Percentiles rank a stretch among this genome's conserved stretches.
Evolutionary conservation across 164 flowering plant genomes (phyloP).

Genomic region (Saururus chinensis): DNA sequence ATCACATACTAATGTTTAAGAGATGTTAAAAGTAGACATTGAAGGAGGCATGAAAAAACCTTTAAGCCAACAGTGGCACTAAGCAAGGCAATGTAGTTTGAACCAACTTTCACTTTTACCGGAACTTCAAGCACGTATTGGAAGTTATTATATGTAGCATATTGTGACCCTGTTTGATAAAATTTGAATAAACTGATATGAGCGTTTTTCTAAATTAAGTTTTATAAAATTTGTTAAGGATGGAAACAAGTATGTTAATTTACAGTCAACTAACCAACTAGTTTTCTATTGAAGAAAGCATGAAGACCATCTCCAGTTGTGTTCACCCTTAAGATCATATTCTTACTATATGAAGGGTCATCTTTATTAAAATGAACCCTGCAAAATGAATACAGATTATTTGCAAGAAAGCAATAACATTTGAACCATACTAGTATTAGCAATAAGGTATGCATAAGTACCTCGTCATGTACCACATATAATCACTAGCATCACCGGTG

Average conservation of each 20-base stretch:
- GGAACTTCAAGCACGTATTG: slow-evolving; percentile 20
- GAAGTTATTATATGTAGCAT: background rate
- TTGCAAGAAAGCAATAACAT: background rate
- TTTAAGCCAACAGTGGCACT: slow-evolving; percentile 46
- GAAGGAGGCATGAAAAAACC: background rate
- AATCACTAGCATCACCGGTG: slow-evolving; percentile 44
- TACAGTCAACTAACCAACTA: slow-evolving; percentile 25
- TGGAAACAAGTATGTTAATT: background rate
- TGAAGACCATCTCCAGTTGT: slow-evolving; percentile 52
- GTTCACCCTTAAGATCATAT: slow-evolving; percentile 36
- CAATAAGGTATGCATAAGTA: slow-evolving; percentile 8
- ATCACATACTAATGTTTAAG: too few species aligned
- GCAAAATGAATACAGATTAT: background rate
- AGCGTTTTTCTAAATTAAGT: too few species aligned
- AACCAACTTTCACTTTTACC: slow-evolving; percentile 23
- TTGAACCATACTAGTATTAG: background rate
- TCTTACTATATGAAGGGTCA: background rate
- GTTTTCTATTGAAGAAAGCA: slow-evolving; percentile 41
- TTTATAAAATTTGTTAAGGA: too few species aligned
- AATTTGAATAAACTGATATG: too few species aligned
- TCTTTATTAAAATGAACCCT: slow-evolving; percentile 23
- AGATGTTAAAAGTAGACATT: background rate
- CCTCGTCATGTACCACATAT: slow-evolving; percentile 76
- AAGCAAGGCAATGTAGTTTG: slow-evolving; percentile 39
- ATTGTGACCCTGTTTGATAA: too few species aligned